These are phyloP conservation scores for Exophiala sp. DNA, from an alignment of 2,329 filamentous ascomycete genomes.

Conservation along the genomic window DNA sequence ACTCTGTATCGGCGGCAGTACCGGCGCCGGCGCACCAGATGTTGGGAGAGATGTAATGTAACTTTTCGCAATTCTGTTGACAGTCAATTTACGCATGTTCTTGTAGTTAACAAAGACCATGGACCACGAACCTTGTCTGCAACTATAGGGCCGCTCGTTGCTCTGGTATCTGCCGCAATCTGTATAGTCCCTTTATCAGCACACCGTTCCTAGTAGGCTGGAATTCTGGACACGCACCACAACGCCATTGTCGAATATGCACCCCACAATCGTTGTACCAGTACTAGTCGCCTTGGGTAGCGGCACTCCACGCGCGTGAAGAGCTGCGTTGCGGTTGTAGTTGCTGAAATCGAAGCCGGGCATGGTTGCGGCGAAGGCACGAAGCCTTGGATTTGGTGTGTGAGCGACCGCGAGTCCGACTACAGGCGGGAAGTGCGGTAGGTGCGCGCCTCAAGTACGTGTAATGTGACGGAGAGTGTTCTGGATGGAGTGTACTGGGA, in stretches of 20 bases:
- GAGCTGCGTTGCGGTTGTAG: conserved; percentile 96
- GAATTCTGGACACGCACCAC: conserved; percentile 56
- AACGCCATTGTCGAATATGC: conserved; percentile 91
- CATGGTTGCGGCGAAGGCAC: conserved; percentile 50
- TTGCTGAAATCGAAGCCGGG: conserved; percentile 99
- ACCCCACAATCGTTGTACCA: conserved; percentile 97
- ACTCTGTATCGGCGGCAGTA: conserved; percentile 96
- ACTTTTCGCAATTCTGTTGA: conserved; percentile 88
- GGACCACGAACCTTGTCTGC: conserved; percentile 71
- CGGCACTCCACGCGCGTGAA: conserved; percentile 89
- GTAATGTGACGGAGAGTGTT: background rate
- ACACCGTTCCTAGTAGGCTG: background rate
- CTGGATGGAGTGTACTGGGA: background rate
- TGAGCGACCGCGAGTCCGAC: background rate
- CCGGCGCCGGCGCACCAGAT: conserved; percentile 99
- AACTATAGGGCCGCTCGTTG: conserved; percentile 94
- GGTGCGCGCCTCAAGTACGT: too few relatives aligned
- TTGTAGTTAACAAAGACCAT: background rate
- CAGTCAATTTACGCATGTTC: background rate
- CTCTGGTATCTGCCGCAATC: conserved; percentile 97
- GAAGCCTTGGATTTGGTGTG: conserved; percentile 4
- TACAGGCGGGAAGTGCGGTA: background rate
- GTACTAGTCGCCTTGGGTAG: conserved; percentile 97
- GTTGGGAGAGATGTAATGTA: conserved; percentile 96
- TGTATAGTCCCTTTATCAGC: conserved; percentile 37